These are phyloP conservation scores for Paramecium biaurelia DNA, from an alignment of 73 alveolate species.

Conservation along the genomic window DNA sequence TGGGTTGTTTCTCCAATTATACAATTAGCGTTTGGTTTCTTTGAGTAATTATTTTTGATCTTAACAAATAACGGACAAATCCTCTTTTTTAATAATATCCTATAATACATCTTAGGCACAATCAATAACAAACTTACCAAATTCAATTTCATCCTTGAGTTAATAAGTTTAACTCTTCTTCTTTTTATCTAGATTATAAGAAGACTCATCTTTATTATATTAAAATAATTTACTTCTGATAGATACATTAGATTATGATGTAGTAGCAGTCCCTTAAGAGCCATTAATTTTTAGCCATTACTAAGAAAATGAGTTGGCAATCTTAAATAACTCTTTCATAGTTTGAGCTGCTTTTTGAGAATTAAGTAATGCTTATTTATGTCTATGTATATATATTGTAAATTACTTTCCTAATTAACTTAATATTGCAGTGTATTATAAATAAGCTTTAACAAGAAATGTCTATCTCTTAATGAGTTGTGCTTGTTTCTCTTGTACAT, in stretches of 20 bases:
- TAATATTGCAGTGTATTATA: not conserved
- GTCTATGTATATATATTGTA: not conserved
- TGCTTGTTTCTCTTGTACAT: not conserved
- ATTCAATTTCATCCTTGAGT: slow-evolving; percentile 53
- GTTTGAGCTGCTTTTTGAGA: slow-evolving; percentile 32
- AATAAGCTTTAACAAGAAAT: not conserved
- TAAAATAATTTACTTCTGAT: not conserved
- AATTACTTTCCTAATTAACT: slow-evolving; percentile 42
- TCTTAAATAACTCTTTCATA: not conserved
- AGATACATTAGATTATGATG: not conserved
- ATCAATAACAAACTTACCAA: slow-evolving; percentile 44
- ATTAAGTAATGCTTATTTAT: slow-evolving; percentile 2
- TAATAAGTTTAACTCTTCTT: not conserved
- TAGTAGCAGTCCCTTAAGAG: slow-evolving; percentile 15
- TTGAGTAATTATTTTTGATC: slow-evolving; percentile 35
- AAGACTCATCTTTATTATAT: not conserved
- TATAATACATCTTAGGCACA: not conserved
- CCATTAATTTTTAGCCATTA: not conserved
- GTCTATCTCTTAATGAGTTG: not conserved
- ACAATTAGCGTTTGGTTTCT: slow-evolving; percentile 51
- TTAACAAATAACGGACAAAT: not conserved
- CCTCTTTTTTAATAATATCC: slow-evolving; percentile 52
- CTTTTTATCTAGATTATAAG: not conserved
- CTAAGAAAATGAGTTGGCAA: not conserved
- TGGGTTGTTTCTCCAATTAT: slow-evolving; percentile 63